Base-by-base conservation (phyloP, 2,329 filamentous ascomycete species). In the Paraphoma chrysanthemicola region DNA sequence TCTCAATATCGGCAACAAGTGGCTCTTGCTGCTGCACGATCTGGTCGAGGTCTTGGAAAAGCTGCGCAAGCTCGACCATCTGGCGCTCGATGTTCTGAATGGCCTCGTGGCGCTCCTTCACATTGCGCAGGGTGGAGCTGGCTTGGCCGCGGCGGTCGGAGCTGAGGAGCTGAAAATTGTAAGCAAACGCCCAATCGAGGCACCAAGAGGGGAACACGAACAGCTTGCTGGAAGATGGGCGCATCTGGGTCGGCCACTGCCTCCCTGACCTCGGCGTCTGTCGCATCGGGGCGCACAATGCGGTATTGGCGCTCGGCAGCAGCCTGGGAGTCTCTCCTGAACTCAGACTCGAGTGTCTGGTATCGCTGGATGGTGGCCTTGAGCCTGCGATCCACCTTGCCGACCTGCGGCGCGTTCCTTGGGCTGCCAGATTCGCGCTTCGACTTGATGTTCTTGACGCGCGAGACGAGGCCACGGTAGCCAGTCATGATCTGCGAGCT, bases 61-160 rank as follows among this genome's bases (percentile, higher is more conserved):
- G 82, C 77, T 95, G 87, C 6, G 90, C 87, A 54, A 99, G 83
- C 78, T 97, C 91, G 10, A 91, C 87, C 86, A 98, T 91, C 74
- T 96, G 91, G 72, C 86, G 83, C 81, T 97, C 93, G 72, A 98
- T 97, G 84, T 96, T 94, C 78, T 93, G 87, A 66, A 99, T 90
- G 42, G 91, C 93, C 50, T 87, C 87, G 76, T 97, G 93, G 64
- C 95, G 90, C 71, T 91, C 87, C 76, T 90, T 86, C 36, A 96
- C 92, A 63, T 92, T 92, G 66, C 86, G 86, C 53, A 96, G 84
- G 36, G 92, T 92, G 38, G 88, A 87, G 63, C 90, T 88, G 42
- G 92, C 91, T 77, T 96, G 90, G 48, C 92, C 91, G 73, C 88
- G 87, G 71, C 92, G 89, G 78, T 90, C 90, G 75, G 88, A 91